Evolutionary conservation across 1,284 basidiomycete species (phyloP).

Genomic region (Rhodofomes roseus): DNA sequence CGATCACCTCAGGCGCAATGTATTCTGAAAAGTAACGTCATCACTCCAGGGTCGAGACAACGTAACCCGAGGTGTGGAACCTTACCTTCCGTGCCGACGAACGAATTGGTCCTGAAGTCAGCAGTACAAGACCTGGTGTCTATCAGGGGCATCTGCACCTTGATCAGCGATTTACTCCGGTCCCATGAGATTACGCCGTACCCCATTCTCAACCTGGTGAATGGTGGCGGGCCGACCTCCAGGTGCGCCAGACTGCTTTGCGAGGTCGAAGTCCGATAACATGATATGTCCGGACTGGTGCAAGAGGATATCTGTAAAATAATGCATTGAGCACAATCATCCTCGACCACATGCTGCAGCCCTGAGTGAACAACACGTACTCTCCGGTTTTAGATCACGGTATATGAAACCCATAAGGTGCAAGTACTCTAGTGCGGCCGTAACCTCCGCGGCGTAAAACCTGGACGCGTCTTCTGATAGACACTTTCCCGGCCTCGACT

Average conservation of each 20-base stretch:
- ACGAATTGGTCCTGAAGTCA: slow-evolving; percentile 97
- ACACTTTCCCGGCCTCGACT: slow-evolving; percentile 94
- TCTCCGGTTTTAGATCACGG: slow-evolving; percentile 98
- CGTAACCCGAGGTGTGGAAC: slow-evolving; percentile 19
- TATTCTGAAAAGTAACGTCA: slow-evolving; percentile 62
- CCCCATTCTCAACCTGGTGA: slow-evolving; percentile 88
- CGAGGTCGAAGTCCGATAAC: slow-evolving; percentile 99
- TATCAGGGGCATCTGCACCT: slow-evolving; percentile 73
- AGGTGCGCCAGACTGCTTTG: slow-evolving; percentile 88
- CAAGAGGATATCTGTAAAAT: slow-evolving; percentile 83
- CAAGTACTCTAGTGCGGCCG: slow-evolving; percentile 95
- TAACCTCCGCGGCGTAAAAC: slow-evolving; percentile 99
- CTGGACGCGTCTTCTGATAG: slow-evolving; percentile 92
- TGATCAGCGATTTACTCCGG: slow-evolving; percentile 15
- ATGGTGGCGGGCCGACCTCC: slow-evolving; percentile 90
- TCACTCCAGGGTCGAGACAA: slow-evolving; percentile 1
- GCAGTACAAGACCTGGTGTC: slow-evolving; percentile 98
- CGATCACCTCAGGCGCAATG: slow-evolving; percentile 98
- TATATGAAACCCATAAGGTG: slow-evolving; percentile 99
- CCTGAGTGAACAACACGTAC: slow-evolving; percentile 49
- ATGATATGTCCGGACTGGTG: slow-evolving; percentile 99
- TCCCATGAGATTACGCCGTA: slow-evolving; percentile 30
- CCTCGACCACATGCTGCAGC: not conserved
- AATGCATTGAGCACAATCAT: not conserved
- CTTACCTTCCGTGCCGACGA: slow-evolving; percentile 95